These are phyloP conservation scores for Beauveria rudraprayagi DNA, from an alignment of 2,329 filamentous ascomycete species.

Conservation along the genomic window DNA sequence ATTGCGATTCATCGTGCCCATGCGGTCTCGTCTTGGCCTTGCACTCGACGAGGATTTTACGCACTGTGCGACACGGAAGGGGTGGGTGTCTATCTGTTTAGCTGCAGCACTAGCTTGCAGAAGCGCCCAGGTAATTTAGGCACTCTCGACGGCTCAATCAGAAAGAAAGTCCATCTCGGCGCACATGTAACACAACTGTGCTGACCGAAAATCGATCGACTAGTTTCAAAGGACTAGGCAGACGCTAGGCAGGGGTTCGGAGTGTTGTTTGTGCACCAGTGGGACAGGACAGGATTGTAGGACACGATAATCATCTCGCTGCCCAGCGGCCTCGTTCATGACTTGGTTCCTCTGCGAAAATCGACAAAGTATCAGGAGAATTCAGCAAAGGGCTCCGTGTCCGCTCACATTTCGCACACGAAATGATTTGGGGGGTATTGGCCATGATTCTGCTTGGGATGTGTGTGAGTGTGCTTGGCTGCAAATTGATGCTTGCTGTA, in stretches of 20 bases:
- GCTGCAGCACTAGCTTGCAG: constrained; percentile 2
- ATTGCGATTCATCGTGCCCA: too few relatives aligned
- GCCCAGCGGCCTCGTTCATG: too few relatives aligned
- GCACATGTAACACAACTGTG: neutral
- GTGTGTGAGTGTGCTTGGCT: neutral
- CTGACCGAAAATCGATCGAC: constrained; percentile 11
- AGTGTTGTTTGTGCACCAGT: neutral
- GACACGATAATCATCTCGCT: neutral
- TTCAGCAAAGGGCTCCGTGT: neutral
- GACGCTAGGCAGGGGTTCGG: neutral
- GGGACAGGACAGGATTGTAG: neutral
- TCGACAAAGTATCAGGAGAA: neutral
- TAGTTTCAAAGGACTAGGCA: neutral
- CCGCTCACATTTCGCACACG: neutral
- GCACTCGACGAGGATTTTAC: neutral
- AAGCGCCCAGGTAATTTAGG: neutral
- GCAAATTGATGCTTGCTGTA: neutral
- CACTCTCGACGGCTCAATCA: neutral
- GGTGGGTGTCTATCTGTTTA: neutral
- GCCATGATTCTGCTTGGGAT: too few relatives aligned
- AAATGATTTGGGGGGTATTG: neutral
- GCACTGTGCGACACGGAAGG: neutral
- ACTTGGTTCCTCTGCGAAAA: too few relatives aligned
- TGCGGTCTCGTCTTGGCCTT: too few relatives aligned
- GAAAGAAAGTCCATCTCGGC: neutral